phyloP scores from a whole-genome alignment of 306 rosid genomes.

The Luffa aegyptiaca region DNA sequence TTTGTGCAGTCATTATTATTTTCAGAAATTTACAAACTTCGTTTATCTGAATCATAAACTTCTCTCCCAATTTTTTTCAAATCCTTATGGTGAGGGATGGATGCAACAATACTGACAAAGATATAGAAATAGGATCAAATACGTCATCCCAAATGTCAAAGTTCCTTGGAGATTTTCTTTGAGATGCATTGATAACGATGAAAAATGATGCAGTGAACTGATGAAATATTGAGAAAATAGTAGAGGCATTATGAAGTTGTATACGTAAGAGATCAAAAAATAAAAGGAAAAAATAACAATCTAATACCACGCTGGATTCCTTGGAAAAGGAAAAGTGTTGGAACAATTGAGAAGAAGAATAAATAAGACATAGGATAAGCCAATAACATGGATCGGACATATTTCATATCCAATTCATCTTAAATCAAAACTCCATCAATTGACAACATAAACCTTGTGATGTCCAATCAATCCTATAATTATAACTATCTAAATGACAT shows the following conservation, averaged over 20 bases:
- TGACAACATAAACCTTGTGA: not conserved
- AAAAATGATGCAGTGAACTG: not conserved
- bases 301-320: not conserved
- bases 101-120: not conserved
- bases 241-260: not conserved
- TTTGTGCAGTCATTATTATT: not conserved
- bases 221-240: slow-evolving; percentile 1
- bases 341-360: not conserved
- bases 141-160: not conserved
- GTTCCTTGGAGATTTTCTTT: not conserved
- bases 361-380: not conserved
- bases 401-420: not conserved
- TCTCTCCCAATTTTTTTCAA: not conserved
- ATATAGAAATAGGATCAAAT: not conserved
- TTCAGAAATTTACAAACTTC: too few relatives aligned
- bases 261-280: not conserved
- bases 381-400: not conserved
- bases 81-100: not conserved
- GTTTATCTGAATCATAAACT: not conserved
- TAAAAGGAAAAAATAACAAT: not conserved
- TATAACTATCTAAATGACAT: not conserved
- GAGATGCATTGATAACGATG: not conserved
- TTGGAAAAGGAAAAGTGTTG: not conserved
- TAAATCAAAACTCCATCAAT: not conserved
- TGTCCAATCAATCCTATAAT: not conserved